Evolutionary conservation across 2,329 filamentous ascomycete species (phyloP).

Genomic region (Colletotrichum neosansevieriae): DNA sequence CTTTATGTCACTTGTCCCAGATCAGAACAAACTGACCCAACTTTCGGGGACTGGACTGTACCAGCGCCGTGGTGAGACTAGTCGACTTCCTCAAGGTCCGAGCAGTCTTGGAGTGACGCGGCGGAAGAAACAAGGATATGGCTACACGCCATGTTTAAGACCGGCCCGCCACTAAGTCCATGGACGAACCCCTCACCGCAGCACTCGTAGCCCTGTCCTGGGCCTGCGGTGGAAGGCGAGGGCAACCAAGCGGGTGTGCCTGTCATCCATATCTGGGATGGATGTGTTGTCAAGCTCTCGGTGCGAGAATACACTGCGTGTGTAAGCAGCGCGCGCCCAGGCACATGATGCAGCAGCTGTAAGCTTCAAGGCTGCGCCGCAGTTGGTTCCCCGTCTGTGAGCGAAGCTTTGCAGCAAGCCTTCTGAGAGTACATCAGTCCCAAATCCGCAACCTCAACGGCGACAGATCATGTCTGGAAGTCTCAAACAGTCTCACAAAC

Average conservation of each 20-base stretch:
- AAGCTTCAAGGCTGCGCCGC: conserved; percentile 23
- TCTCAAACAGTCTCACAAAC: conserved; percentile 17
- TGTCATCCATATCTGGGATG: conserved; percentile 22
- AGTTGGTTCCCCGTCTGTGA: conserved; percentile 28
- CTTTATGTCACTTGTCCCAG: conserved; percentile 35
- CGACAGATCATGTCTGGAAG: conserved; percentile 21
- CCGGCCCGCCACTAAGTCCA: conserved; percentile 30
- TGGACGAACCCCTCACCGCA: conserved; percentile 24
- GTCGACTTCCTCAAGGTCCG: conserved; percentile 19
- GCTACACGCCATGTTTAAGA: conserved; percentile 39
- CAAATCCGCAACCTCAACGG: conserved; percentile 18
- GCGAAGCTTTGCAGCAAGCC: background rate
- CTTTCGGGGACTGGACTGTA: conserved; percentile 19
- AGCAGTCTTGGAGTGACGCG: conserved; percentile 27
- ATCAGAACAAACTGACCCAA: conserved; percentile 19
- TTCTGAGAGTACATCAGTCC: background rate
- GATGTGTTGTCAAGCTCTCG: conserved; percentile 19
- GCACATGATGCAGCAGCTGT: conserved; percentile 23
- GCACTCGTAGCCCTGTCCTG: conserved; percentile 16
- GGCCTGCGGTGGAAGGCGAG: conserved; percentile 2
- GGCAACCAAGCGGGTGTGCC: conserved; percentile 7
- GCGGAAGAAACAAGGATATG: conserved; percentile 25
- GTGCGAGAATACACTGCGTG: conserved; percentile 1
- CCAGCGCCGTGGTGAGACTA: conserved; percentile 16
- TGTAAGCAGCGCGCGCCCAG: conserved; percentile 3